Base-by-base conservation (phyloP, 805 yeast genomes). In the Phaffomyces opuntiae region DNA sequence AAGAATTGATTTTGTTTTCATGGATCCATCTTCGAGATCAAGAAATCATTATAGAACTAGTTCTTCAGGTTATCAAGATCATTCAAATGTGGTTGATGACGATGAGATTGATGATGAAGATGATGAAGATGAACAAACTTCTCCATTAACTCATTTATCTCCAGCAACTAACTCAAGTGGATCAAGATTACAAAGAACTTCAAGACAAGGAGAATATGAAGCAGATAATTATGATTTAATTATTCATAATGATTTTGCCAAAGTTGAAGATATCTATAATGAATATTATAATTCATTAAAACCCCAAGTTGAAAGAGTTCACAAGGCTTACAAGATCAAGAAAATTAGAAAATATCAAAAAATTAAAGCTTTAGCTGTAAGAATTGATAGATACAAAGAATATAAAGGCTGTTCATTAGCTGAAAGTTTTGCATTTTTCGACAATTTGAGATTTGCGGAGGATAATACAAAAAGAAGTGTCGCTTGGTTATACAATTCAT, bases 321-420 rank as follows among this genome's bases (percentile, higher is more conserved):
- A 63, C 34, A 60, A 59, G 47, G 60, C 59, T 11, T 64, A 59
- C 44, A 63, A 63, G 49, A 55, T 66, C 42, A 62, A 64, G 40
- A 65, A 64, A 48, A 61, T 66, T 19, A 58, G 70, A 48, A 66
- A 66, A 38, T 65, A 60, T 48, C 70, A 66, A 49, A 59, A 66
- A 48, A 60, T 66, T 36, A 64, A 65, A 39, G 68, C 69, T 6
- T 49, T 66, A 17, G 66, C 64, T 5, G 63, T 57, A 35, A 64
- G 66, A 52, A 60, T 66, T 32, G 63, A 65, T 40, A 59, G 65
- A 43, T 64, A 62, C 45, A 60, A 62, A 35, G 59, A 54, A 26
- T 27, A 50, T 5, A 55, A 59, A 40, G 58, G 57, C 11, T 53
- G 59, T 26, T 48, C 62, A 0, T 45, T 62, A 14, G 53, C 50